These are phyloP conservation scores for Crucihimalaya himalaica DNA, from an alignment of 345 rosid species.

Conservation along the genomic window DNA sequence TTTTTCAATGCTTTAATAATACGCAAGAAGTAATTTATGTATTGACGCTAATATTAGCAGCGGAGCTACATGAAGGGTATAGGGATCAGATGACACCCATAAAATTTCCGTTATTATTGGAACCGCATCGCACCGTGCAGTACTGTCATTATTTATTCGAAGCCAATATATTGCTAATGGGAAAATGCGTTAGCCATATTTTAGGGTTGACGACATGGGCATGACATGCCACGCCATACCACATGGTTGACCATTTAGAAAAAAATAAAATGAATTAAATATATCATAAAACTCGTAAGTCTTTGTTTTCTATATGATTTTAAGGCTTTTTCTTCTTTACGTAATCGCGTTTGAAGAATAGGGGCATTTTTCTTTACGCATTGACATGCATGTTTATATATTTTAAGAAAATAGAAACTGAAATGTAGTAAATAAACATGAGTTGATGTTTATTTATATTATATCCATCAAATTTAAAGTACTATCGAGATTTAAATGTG, in stretches of 20 bases:
- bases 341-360: neutral
- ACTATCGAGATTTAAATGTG: neutral
- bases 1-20: neutral
- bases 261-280: too few relatives aligned
- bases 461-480: neutral
- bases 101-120: too few relatives aligned
- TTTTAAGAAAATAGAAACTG: neutral
- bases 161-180: too few relatives aligned
- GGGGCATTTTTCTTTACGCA: neutral
- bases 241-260: slow-evolving; percentile 15
- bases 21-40: neutral
- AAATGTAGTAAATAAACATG: neutral
- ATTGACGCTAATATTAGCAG: slow-evolving; percentile 1
- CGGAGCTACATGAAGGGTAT: too few relatives aligned
- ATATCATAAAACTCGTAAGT: neutral
- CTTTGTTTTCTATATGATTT: neutral
- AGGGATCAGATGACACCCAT: too few relatives aligned
- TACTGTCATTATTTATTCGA: too few relatives aligned
- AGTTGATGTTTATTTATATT: neutral
- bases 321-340: neutral
- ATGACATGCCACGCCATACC: slow-evolving; percentile 25
- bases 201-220: slow-evolving; percentile 26
- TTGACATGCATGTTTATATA: neutral
- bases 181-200: slow-evolving; percentile 4
- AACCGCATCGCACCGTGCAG: too few relatives aligned